phyloP scores from a whole-genome alignment of 1,284 basidiomycete species.

The Paramarasmius palmivorus region DNA sequence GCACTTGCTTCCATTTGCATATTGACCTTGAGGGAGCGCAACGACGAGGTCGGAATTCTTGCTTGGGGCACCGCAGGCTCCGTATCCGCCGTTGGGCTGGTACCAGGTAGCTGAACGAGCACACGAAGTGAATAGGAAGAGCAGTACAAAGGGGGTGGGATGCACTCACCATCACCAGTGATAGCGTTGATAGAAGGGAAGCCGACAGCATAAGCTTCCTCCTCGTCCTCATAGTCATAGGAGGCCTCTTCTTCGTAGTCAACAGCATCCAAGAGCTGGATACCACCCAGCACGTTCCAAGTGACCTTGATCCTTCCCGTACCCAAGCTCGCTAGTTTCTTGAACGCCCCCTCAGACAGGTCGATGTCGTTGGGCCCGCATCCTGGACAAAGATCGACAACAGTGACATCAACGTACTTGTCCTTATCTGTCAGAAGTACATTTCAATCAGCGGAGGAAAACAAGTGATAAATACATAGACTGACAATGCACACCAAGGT shows the following conservation, averaged over 20 bases:
- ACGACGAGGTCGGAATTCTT: background rate
- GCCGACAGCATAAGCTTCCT: no score
- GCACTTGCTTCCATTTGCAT: background rate
- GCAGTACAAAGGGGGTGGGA: background rate
- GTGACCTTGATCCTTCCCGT: constrained; percentile 21
- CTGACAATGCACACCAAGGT: background rate
- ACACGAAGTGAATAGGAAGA: background rate
- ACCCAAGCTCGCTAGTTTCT: constrained; percentile 28
- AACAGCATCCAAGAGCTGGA: background rate
- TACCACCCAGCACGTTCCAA: constrained; percentile 7
- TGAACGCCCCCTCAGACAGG: constrained; percentile 34
- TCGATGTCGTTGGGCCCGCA: constrained; percentile 36
- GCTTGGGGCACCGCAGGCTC: background rate
- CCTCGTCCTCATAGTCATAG: no score
- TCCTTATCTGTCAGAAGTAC: constrained; percentile 25
- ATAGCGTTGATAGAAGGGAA: background rate
- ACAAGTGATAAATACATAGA: background rate
- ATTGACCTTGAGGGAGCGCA: background rate
- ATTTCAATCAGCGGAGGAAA: background rate
- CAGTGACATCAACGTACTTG: constrained; percentile 29
- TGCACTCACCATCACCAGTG: background rate
- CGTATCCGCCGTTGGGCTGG: background rate
- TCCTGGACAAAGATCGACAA: constrained; percentile 24
- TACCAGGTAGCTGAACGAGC: background rate
- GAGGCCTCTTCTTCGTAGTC: background rate